Evolutionary conservation across 306 rosid species (phyloP).

Genomic region (Vigna mungo): DNA sequence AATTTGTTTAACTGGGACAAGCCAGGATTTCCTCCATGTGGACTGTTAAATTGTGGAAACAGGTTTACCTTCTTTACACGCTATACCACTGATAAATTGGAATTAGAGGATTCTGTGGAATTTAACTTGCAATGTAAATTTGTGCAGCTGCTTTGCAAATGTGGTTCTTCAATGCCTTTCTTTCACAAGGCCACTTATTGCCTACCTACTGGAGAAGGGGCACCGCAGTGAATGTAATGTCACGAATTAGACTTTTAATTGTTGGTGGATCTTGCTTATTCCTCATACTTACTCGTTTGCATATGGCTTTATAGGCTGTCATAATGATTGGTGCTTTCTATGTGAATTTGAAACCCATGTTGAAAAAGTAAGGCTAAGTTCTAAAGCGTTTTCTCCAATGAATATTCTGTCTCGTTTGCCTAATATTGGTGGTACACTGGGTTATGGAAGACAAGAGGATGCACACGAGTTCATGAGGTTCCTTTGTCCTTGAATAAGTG

Average conservation of each 20-base stretch:
- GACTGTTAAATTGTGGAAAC: slow-evolving; percentile 84
- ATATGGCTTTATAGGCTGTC: slow-evolving; percentile 61
- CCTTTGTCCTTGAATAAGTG: slow-evolving; percentile 28
- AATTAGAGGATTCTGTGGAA: slow-evolving; percentile 9
- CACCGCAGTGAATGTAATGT: slow-evolving; percentile 75
- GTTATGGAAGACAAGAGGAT: slow-evolving; percentile 91
- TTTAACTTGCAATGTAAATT: slow-evolving; percentile 14
- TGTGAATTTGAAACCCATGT: slow-evolving; percentile 85
- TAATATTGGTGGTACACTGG: slow-evolving; percentile 81
- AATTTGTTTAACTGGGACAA: slow-evolving; percentile 74
- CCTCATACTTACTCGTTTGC: slow-evolving; percentile 16
- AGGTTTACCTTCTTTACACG: slow-evolving; percentile 56
- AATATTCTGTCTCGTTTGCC: slow-evolving; percentile 78
- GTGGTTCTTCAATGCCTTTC: slow-evolving; percentile 94
- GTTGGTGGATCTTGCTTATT: slow-evolving; percentile 28
- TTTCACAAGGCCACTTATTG: slow-evolving; percentile 84
- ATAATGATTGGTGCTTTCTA: slow-evolving; percentile 83
- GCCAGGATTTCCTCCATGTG: slow-evolving; percentile 73
- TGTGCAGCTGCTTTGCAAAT: slow-evolving; percentile 87
- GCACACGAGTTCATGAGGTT: slow-evolving; percentile 98
- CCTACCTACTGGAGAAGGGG: slow-evolving; percentile 77
- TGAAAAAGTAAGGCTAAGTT: slow-evolving; percentile 63
- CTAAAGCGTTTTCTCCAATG: slow-evolving; percentile 75
- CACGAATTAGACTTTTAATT: slow-evolving; percentile 1
- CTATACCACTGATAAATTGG: slow-evolving; percentile 16